Evolutionary conservation across 1,139 yeast species (phyloP).

Genomic region (Hemisphaericaspora xylofermentans): DNA sequence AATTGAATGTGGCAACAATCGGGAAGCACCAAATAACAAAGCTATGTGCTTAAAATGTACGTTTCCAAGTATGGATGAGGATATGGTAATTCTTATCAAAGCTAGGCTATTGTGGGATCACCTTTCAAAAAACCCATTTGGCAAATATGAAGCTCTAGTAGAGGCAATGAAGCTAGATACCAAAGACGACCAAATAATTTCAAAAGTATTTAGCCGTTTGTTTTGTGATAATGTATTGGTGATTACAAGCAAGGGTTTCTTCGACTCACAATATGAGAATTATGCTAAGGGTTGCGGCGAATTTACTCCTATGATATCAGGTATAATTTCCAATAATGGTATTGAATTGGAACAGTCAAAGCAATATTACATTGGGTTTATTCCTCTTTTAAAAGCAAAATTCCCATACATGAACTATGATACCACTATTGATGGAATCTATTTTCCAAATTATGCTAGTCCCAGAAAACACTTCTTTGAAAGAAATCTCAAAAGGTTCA

Average conservation of each 20-base stretch:
- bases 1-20: conserved; percentile 17
- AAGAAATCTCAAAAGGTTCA: conserved; percentile 11
- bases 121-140: conserved; percentile 15
- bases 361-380: conserved; percentile 16
- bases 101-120: conserved; percentile 20
- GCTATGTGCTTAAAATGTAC: conserved; percentile 19
- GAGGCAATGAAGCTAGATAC: conserved; percentile 9
- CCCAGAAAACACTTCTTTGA: conserved; percentile 3
- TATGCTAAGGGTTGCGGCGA: conserved; percentile 15
- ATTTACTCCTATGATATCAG: conserved; percentile 11
- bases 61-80: conserved; percentile 10
- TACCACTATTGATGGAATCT: conserved; percentile 11
- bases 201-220: conserved; percentile 17
- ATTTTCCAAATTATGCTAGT: conserved; percentile 17
- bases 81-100: conserved; percentile 16
- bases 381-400: conserved; percentile 14
- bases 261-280: conserved; percentile 8
- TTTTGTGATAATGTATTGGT: conserved; percentile 17
- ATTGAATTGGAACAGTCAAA: conserved; percentile 7
- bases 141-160: conserved; percentile 13
- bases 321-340: conserved; percentile 12
- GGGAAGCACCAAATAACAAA: conserved; percentile 2
- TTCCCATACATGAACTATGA: conserved; percentile 9
- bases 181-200: conserved; percentile 5
- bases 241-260: conserved; percentile 10